Evolutionary conservation across 176 grass and related monocot genomes (phyloP).

Genomic region (Triticum turgidum): DNA sequence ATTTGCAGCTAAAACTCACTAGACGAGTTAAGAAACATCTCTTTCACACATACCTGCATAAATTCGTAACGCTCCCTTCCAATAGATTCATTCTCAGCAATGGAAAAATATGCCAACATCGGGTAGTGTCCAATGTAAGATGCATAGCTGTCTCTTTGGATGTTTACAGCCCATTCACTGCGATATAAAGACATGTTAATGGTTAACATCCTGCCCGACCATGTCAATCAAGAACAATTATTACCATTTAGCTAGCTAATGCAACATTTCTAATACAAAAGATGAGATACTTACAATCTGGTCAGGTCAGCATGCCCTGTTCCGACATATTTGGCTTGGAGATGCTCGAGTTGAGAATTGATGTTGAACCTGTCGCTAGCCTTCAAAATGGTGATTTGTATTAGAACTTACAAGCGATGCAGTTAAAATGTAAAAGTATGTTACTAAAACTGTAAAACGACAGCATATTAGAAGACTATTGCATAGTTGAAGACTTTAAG

Average conservation of each 20-base stretch:
- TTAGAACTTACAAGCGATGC: background rate
- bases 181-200: conserved; percentile 16
- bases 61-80: conserved; percentile 91
- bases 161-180: conserved; percentile 99
- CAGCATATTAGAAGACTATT: background rate
- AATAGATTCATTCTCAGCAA: conserved; percentile 93
- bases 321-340: conserved; percentile 97
- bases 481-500: background rate
- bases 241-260: background rate
- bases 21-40: conserved; percentile 9
- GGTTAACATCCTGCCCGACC: background rate
- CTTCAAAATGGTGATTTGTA: conserved; percentile 36
- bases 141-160: conserved; percentile 88
- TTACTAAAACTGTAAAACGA: background rate
- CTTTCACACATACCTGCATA: conserved; percentile 64
- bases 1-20: background rate
- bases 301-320: conserved; percentile 88
- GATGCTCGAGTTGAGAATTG: conserved; percentile 98
- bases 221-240: background rate
- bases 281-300: conserved; percentile 65
- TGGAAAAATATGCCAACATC: conserved; percentile 77
- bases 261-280: background rate
- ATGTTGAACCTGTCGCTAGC: conserved; percentile 97
- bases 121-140: conserved; percentile 94
- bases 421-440: background rate